Conservation (phyloP, 2,329 filamentous ascomycete genomes). For the Penicillium expansum region DNA sequence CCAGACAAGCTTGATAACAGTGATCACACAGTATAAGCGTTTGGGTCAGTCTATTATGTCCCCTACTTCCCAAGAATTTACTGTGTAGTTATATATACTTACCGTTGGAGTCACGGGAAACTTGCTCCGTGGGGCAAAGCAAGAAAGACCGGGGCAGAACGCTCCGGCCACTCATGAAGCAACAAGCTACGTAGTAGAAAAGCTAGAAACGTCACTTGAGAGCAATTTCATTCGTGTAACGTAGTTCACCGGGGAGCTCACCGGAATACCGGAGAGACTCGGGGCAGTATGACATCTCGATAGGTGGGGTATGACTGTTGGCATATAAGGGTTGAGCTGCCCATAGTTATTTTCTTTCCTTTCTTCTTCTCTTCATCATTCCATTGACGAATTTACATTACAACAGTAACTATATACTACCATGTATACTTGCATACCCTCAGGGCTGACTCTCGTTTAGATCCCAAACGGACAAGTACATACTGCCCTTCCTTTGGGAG, state of each 20-base stretch:
- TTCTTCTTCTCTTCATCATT: constrained; percentile 12
- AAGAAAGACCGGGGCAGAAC: background rate
- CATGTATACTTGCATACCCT: background rate
- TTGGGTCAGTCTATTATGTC: background rate
- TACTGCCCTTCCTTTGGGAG: constrained; percentile 30
- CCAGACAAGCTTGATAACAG: background rate
- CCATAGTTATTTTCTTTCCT: constrained; percentile 9
- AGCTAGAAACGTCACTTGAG: constrained; percentile 2
- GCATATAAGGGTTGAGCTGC: constrained; percentile 39
- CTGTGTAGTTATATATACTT: background rate
- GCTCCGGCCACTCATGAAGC: constrained; percentile 6
- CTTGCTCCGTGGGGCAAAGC: background rate
- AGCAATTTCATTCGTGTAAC: constrained; percentile 5
- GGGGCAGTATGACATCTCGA: constrained; percentile 7
- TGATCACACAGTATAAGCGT: background rate
- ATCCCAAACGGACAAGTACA: constrained; percentile 23
- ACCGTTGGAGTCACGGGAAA: background rate
- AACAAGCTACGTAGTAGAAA: background rate
- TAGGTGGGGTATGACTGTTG: constrained; percentile 12
- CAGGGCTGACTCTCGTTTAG: constrained; percentile 17
- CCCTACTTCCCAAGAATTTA: background rate
- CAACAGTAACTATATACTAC: constrained; percentile 20
- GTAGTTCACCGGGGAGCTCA: constrained; percentile 7
- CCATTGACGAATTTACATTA: constrained; percentile 6
- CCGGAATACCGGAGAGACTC: constrained; percentile 21